Evolutionary conservation across 331 rosid species (phyloP), one percentile per base, ranked within the genome.

Genomic region (Spiraea crenata): DNA sequence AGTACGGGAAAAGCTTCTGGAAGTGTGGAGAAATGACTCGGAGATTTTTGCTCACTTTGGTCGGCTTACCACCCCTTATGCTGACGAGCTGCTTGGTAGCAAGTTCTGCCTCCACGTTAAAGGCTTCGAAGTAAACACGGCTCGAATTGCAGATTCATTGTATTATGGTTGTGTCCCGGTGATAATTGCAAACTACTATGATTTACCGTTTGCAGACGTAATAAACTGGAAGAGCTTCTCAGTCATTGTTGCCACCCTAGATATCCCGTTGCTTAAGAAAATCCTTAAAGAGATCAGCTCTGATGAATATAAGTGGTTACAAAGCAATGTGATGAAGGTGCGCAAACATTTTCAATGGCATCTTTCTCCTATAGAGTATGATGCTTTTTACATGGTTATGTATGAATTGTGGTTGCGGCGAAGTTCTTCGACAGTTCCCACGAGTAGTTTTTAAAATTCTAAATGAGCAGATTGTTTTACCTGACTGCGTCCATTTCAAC

Each of bases 151-250:
- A 17, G 96, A 92, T 63, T 89, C 98, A 3, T 25, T 92, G 35
- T 92, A 86, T 31, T 89, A 89, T 49, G 98, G 98, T 63, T 92
- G 96, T 8, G 86, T 92, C 78, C 98, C 98, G 0, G 95, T 92
- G 75, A 77, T 89, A 73, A 59, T 92, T 44, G 91, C 92, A 57
- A 77, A 92, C 71, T 75, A 92, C 85, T 87, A 92, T 54, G 98
- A 89, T 52, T 90, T 92, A 46, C 98, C 98, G 47, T 92, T 92
- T 11, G 80, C 76, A 25, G 95, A 92, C 68, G 76, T 86, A 55
- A 70, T 92, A 46, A 86, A 89, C 77, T 92, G 98, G 98, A 86
- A 81, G 74, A 86, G 88, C 67, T 87, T 92, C 82, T 92, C 96
- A 6, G 79, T 92, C 46, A 72, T 86, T n/a, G 88, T 89, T 46